Conservation (phyloP, 2,329 filamentous ascomycete species). For the Fusarium multiceps region DNA sequence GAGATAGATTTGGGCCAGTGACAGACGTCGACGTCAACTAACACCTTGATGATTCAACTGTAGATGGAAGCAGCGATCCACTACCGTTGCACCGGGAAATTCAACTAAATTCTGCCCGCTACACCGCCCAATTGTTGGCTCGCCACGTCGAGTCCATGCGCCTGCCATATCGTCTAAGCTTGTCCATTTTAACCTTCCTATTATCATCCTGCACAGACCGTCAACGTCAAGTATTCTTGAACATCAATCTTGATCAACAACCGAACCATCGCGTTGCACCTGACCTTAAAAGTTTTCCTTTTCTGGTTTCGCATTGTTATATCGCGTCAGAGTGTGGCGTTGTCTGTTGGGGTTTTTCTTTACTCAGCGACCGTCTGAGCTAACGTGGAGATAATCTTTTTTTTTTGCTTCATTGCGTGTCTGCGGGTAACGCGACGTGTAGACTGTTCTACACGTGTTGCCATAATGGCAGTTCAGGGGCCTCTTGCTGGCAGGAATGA, state of each 20-base stretch:
- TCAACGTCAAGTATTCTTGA: constrained; percentile 20
- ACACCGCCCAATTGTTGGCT: constrained; percentile 48
- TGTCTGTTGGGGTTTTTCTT: constrained; percentile 23
- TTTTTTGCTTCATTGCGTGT: constrained; percentile 17
- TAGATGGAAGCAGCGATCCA: not conserved
- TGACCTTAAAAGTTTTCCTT: constrained; percentile 18
- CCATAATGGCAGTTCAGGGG: constrained; percentile 43
- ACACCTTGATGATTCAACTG: not conserved
- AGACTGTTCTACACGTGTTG: constrained; percentile 29
- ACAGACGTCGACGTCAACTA: not conserved
- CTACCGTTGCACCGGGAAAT: not conserved
- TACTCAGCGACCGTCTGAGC: constrained; percentile 13
- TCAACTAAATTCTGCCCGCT: constrained; percentile 22
- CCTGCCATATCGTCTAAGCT: not conserved
- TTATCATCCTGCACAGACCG: constrained; percentile 32
- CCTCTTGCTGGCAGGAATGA: constrained; percentile 27
- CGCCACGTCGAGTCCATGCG: constrained; percentile 20
- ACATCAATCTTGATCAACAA: constrained; percentile 27
- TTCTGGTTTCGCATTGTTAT: constrained; percentile 5
- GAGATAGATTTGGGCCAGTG: not conserved
- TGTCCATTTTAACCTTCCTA: constrained; percentile 3
- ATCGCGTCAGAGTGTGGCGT: constrained; percentile 22
- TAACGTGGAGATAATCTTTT: constrained; percentile 11
- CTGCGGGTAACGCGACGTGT: constrained; percentile 39
- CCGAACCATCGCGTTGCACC: constrained; percentile 15